These are phyloP conservation scores for Penicillium verrucosum DNA, from an alignment of 2,329 filamentous ascomycete genomes.

Conservation along the genomic window DNA sequence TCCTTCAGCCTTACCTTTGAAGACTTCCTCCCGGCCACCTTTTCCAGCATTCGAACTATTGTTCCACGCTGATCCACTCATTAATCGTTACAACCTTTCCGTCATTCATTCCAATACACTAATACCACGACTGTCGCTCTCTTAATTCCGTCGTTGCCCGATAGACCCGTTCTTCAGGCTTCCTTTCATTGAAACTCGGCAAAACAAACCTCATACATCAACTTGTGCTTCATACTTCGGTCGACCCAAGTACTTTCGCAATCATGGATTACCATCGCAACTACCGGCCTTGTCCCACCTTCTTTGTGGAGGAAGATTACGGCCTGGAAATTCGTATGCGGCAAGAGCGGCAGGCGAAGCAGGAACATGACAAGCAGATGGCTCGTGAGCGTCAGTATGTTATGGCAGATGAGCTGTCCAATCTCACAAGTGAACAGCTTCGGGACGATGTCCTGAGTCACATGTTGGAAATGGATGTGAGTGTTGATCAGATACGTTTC, in stretches of 20 bases:
- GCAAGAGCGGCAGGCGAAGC: slow-evolving; percentile 49
- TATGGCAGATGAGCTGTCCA: slow-evolving; percentile 84
- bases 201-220: slow-evolving; percentile 15
- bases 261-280: slow-evolving; percentile 56
- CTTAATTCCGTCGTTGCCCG: slow-evolving; percentile 45
- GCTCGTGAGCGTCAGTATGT: slow-evolving; percentile 81
- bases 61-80: slow-evolving; percentile 43
- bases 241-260: slow-evolving; percentile 26
- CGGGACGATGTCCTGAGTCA: slow-evolving; percentile 91
- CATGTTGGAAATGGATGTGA: slow-evolving; percentile 88
- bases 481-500: slow-evolving; percentile 18
- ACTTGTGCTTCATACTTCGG: slow-evolving; percentile 1
- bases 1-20: slow-evolving; percentile 33
- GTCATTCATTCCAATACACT: slow-evolving; percentile 49
- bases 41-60: slow-evolving; percentile 39
- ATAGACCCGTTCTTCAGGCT: slow-evolving; percentile 40
- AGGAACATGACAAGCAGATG: slow-evolving; percentile 73
- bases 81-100: slow-evolving; percentile 55
- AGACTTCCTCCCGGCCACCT: slow-evolving; percentile 27
- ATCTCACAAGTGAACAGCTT: slow-evolving; percentile 82
- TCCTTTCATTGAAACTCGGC: slow-evolving; percentile 38
- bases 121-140: slow-evolving; percentile 51
- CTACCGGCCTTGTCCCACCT: slow-evolving; percentile 65
- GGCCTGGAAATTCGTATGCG: slow-evolving; percentile 53
- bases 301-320: slow-evolving; percentile 62